Base-by-base conservation (phyloP, 768 basidiomycete species). In the Dioszegia hungarica region DNA sequence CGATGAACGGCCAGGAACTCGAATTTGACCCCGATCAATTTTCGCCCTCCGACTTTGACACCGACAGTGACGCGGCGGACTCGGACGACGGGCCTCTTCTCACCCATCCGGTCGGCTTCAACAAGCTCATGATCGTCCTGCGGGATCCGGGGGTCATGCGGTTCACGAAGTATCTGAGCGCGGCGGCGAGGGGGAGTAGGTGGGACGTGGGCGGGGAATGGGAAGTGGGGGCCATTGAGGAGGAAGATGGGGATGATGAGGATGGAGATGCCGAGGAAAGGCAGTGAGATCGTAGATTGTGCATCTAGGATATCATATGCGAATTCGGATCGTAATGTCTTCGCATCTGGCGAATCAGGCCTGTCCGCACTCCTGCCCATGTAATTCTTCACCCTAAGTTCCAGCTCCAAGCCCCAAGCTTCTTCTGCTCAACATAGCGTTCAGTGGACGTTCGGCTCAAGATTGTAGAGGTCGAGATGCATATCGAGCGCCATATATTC, bases 161-260 rank as follows among this genome's bases (percentile, higher is more conserved):
- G 38, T 98, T 97, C 73, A 90, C 93, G 61, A 98, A 97, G 75
- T 98, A 98, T 67, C 84, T 97, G 19, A 88, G 88, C 25, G 89
- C 89, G 15, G 84, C 86, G 1, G 94, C 94, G 0, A 84, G 85
- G 49, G 90, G 91, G 9, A 91, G 89, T 27, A 80, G 94, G 52
- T 98, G 91, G 91, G 94, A 98, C 73, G 78, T 97, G 11, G 89
- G 86, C 61, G 86, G 85, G 3, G 94, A 98, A 77, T 97, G 87
- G 74, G 90, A 91, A 69, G 86, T 95, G 10, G 91, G 89, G 2
- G 84, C 87, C 79, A 73, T 90, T 22, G 81, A 82, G 62, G 82
- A 82, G 9, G 78, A 72, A 4, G 77, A 63, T 39, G 52, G 14
- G 29, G 82, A 86, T 68, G 81, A 41, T 25, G n/a, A 25, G 17